Conservation (phyloP, 2,329 filamentous ascomycete genomes). For the Monilinia fructigena region DNA sequence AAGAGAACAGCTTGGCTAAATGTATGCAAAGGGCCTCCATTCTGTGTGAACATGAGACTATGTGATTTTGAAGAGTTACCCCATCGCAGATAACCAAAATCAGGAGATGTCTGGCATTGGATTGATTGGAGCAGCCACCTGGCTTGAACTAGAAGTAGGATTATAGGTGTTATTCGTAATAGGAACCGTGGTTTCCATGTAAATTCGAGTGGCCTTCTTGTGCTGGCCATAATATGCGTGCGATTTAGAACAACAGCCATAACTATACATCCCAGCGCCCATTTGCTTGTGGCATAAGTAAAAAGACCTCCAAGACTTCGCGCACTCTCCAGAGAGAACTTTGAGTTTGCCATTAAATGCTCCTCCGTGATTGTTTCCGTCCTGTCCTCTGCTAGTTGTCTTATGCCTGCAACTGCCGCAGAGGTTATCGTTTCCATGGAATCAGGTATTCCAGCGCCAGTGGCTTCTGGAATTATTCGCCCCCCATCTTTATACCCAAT, state of each 20-base stretch:
- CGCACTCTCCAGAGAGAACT: slow-evolving; percentile 56
- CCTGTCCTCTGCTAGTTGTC: slow-evolving; percentile 32
- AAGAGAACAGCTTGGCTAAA: slow-evolving; percentile 71
- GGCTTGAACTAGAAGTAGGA: slow-evolving; percentile 68
- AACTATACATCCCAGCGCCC: slow-evolving; percentile 84
- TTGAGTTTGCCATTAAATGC: slow-evolving; percentile 47
- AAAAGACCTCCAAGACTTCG: slow-evolving; percentile 83
- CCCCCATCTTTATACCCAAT: slow-evolving; percentile 54
- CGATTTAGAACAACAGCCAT: slow-evolving; percentile 87
- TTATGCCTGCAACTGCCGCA: slow-evolving; percentile 45
- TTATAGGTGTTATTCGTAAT: slow-evolving; percentile 68
- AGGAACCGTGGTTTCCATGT: slow-evolving; percentile 69
- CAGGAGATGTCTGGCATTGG: slow-evolving; percentile 82
- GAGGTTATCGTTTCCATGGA: slow-evolving; percentile 43
- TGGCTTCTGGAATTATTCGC: slow-evolving; percentile 59
- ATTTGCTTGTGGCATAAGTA: slow-evolving; percentile 85
- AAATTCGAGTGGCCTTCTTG: slow-evolving; percentile 74
- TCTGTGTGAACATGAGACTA: slow-evolving; percentile 67
- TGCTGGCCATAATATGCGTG: slow-evolving; percentile 90
- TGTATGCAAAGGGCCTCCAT: slow-evolving; percentile 68
- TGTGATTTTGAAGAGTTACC: slow-evolving; percentile 63
- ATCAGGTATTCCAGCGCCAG: slow-evolving; percentile 46
- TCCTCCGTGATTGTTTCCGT: slow-evolving; percentile 41
- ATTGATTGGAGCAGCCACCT: slow-evolving; percentile 75
- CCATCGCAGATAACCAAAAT: slow-evolving; percentile 69